Base-by-base conservation (phyloP, 495 filamentous ascomycete genomes). In the Neurospora sp. region DNA sequence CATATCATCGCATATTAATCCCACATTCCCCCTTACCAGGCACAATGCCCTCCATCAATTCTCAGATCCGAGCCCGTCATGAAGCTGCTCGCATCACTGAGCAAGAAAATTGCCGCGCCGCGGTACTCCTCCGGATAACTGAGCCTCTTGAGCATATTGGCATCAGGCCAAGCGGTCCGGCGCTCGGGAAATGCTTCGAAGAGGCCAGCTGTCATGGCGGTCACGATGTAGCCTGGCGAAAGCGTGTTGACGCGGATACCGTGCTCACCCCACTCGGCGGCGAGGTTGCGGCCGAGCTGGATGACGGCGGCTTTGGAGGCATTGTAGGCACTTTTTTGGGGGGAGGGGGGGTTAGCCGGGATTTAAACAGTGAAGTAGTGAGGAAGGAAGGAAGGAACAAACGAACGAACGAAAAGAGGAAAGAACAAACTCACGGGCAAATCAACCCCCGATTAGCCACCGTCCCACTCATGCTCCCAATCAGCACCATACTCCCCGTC, bases 191-290 rank as follows among this genome's bases (percentile, higher is more conserved):
- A 92, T 70, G 90, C 78, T 53, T 90, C 83, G 75, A 97, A 95
- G 40, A 97, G 85, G 65, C 89, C 87, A 78, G 92, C 89, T 12
- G 95, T 93, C 94, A 97, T 96, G 40, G 88, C 87, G n/a, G 94
- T 97, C 70, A 96, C 89, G 75, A 98, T 97, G 79, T 98, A 98
- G 40, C 95, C 95, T 0, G 95, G 95, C 16, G 93, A 97, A 76
- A 98, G 90, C 48, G 94, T 96, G 84, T 98, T 98, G 73, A 97
- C 94, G 4, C 95, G 92, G 80, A 98, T 98, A 70, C 90, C 91
- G 80, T 95, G 87, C 68, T 82, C 78, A 37, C 95, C 95, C 95
- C 95, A 95, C 80, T 96, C 93, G 39, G 88, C 80, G 7, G 94
- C 95, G n/a, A 98, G 87, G 81, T 94, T 95, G 76, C 92, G 90